Evolutionary conservation across 1,284 basidiomycete genomes (phyloP), one percentile per base, ranked within the genome.

Genomic region (Mycosarcoma mackinlayi): DNA sequence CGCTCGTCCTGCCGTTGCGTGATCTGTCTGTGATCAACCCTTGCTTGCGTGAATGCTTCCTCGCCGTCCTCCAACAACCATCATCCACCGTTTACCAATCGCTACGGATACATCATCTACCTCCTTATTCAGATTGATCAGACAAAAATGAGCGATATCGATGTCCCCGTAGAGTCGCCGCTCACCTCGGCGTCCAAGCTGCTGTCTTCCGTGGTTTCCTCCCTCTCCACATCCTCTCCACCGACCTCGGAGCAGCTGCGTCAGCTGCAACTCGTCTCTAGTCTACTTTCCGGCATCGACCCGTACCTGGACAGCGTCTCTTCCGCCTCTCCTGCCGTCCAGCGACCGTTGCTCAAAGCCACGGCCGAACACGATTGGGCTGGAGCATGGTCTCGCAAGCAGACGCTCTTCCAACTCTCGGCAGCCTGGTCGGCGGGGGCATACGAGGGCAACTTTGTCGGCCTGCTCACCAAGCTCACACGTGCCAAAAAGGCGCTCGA

Each of bases 401-500:
- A 73, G 31, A 61, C 69, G 10, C 37, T 63, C 23, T 76, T 73
- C 46, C 53, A 61, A 16, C 56, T 76, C 14, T 52, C 51, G 1
- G 53, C 71, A 0, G 53, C 56, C 1, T 77, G 70, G 69, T 66
- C 61, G 2, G 76, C 76, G 0, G 76, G 76, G 9, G 64, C 64
- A 0, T 77, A 77, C 46, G 71, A 77, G 39, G 76, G 76, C 24
- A 65, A 59, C 28, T 68, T 74, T 38, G 63, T 77, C 19, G 76
- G 71, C 13, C 48, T 69, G 40, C 56, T 77, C 9, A 75, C 74
- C 30, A 49, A 50, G 24, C 42, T 70, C 34, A 65, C 67, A 16
- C 35, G 34, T 1, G 74, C 76, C 1, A 69, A 61, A 41, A 60
- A 70, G 13, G 76, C 69, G 14, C 58, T 77, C 28, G 76, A 77